Evolutionary conservation across 2,329 filamentous ascomycete genomes (phyloP), one percentile per base, ranked within the genome.

Genomic region (Talaromyces sp.): DNA sequence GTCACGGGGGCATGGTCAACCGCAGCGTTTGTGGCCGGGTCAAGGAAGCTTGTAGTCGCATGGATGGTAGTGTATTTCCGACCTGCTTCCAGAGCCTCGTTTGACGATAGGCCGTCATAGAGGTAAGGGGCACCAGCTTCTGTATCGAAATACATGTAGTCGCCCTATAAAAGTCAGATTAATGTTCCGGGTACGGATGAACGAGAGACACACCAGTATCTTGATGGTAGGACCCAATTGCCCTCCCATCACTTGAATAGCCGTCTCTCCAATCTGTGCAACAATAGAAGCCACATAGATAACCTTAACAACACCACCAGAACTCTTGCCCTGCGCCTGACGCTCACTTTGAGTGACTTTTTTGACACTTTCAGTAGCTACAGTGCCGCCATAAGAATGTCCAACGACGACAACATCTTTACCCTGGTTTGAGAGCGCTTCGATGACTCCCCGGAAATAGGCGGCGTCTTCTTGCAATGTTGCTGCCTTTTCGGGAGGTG

Each of bases 1-100:
- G 74, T 76, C 2, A 73, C 71, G 0, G 75, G 72, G 1, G 77
- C 66, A 47, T 76, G 67, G 62, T 72, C 73, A 66, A 76, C 77
- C 0, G 72, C 76, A 2, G 70, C 22, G 64, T 77, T 71, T 4
- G 72, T 75, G 27, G 78, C 52, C 47, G 66, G 64, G 9, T 70
- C 68, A 0, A 59, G 65, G 63, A 79, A 78, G 48, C 71, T 73
- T 16, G 67, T 54, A 9, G 68, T 66, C 1, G 72, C 76, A 54
- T 79, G 77, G 43, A 67, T 67, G 2, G 67, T 47, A 35, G 72
- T 37, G 33, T 56, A 71, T 11, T 65, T 66, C 24, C 64, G 59
- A 1, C 68, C 69, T 61, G 65, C 52, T 62, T 70, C 22, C 8
- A 62, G 13, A 7, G 63, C 65, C n/a, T 58, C 54, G 22, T 58